phyloP scores from a whole-genome alignment of 2,329 filamentous ascomycete species.

The Pestalotiopsis fici region DNA sequence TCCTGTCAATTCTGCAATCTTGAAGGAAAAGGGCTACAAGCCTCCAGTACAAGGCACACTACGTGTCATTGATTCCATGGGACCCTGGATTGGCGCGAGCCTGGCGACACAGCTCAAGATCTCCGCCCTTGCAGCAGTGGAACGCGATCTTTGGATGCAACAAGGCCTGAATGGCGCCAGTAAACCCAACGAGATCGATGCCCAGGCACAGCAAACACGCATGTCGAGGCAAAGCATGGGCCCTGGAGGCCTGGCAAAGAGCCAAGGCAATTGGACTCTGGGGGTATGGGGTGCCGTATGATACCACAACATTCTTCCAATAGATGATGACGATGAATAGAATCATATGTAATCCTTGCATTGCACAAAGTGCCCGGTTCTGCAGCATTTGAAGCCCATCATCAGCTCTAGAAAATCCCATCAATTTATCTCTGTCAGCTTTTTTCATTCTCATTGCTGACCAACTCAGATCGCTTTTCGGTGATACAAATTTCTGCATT shows the following conservation, averaged over 20 bases:
- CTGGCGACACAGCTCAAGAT: constrained; percentile 69
- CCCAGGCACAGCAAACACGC: constrained; percentile 43
- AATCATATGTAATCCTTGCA: background rate
- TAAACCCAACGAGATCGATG: constrained; percentile 59
- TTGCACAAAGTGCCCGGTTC: background rate
- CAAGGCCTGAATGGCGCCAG: constrained; percentile 66
- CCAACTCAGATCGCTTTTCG: background rate
- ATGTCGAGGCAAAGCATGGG: constrained; percentile 66
- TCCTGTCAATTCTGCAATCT: constrained; percentile 59
- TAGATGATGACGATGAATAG: background rate
- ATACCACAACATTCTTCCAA: too few species aligned
- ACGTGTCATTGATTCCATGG: constrained; percentile 68
- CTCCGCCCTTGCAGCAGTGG: constrained; percentile 68
- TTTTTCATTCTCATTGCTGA: background rate
- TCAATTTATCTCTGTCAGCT: background rate
- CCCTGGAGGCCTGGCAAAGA: constrained; percentile 49
- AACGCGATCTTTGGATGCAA: constrained; percentile 70
- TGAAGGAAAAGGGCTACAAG: constrained; percentile 41
- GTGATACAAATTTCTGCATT: background rate
- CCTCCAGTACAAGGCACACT: constrained; percentile 56
- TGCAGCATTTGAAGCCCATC: background rate
- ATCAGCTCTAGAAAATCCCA: background rate
- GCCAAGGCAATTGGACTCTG: constrained; percentile 58
- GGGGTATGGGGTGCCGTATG: constrained; percentile 60
- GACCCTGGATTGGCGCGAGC: constrained; percentile 75